phyloP scores from a whole-genome alignment of 2,329 filamentous ascomycete species.

The Trichoderma harzianum region DNA sequence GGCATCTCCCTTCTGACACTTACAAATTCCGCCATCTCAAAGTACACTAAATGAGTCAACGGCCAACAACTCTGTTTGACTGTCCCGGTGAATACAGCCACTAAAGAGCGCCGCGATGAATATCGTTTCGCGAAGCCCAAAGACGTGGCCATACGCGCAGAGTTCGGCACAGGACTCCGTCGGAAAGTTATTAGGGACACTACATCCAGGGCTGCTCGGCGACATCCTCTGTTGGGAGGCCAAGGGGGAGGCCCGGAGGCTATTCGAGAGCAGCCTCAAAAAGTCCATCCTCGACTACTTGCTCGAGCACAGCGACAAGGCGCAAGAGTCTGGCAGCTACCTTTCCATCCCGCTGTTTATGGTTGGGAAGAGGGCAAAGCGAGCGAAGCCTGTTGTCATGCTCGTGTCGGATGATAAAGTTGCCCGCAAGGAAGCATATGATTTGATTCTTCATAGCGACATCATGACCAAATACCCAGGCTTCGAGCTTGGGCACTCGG shows the following conservation, averaged over 20 bases:
- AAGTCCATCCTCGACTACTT: not conserved
- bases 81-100: not conserved
- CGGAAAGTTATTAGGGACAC: not conserved
- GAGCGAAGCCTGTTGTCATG: not conserved
- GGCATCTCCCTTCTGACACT: not conserved
- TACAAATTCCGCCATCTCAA: not conserved
- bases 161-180: not conserved
- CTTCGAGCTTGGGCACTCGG: not conserved
- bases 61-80: not conserved
- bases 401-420: not conserved
- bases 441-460: not conserved
- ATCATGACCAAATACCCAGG: not conserved
- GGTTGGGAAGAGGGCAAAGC: not conserved
- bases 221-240: constrained; percentile 2
- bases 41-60: not conserved
- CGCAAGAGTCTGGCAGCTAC: not conserved
- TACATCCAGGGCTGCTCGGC: not conserved
- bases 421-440: not conserved
- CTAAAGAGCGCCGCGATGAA: not conserved
- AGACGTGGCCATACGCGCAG: not conserved
- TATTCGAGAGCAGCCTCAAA: not conserved
- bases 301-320: not conserved
- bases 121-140: not conserved
- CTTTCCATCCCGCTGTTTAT: not conserved
- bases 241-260: not conserved